These are phyloP conservation scores for Kuraishia piskuri DNA, from an alignment of 805 yeast species.

Conservation along the genomic window DNA sequence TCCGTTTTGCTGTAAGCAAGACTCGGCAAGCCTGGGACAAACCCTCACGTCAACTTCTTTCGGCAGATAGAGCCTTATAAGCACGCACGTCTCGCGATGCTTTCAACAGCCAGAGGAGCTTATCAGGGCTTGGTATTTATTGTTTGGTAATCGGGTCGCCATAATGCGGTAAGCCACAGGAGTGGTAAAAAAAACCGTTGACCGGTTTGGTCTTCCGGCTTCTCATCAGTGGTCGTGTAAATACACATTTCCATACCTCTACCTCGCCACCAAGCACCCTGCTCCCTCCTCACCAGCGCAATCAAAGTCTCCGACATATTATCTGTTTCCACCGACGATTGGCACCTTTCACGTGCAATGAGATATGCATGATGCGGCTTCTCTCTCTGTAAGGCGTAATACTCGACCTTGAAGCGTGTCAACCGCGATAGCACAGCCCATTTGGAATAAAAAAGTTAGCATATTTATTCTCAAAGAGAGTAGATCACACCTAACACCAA, in stretches of 20 bases:
- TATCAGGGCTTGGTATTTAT: too few relatives aligned
- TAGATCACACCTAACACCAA: not conserved
- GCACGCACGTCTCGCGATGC: too few relatives aligned
- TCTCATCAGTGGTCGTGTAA: not conserved
- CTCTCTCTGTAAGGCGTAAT: not conserved
- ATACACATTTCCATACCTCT: too few relatives aligned
- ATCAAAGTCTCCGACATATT: not conserved
- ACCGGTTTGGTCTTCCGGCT: not conserved
- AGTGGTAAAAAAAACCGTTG: not conserved
- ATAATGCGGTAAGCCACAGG: too few relatives aligned
- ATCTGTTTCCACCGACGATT: not conserved
- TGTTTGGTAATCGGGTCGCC: too few relatives aligned
- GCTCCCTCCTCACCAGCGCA: not conserved
- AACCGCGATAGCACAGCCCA: not conserved
- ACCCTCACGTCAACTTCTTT: too few relatives aligned
- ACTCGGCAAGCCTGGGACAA: too few relatives aligned
- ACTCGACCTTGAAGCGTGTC: not conserved
- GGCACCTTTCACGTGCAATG: not conserved
- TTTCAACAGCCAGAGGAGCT: too few relatives aligned
- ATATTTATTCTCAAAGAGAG: too few relatives aligned
- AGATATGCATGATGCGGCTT: not conserved
- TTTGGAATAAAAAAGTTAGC: not conserved
- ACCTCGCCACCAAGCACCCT: too few relatives aligned
- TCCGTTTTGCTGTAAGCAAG: too few relatives aligned
- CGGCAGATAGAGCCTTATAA: too few relatives aligned